phyloP scores from a whole-genome alignment of 1,284 basidiomycete genomes.

The Cerioporus squamosus region DNA sequence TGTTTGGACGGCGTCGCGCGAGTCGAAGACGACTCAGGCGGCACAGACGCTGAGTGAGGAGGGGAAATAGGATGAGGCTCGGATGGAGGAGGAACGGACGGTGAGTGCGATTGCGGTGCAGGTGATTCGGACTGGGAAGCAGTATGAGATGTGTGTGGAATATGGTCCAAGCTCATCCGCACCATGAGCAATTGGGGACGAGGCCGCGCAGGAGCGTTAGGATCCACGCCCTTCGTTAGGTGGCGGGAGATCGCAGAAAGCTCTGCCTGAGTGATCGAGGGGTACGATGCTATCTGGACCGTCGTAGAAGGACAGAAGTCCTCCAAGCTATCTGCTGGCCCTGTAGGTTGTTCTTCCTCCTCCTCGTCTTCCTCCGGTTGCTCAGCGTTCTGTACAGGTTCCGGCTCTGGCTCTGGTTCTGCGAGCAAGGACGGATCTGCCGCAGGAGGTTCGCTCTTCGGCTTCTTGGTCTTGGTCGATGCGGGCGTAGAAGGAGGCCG shows the following conservation, averaged over 20 bases:
- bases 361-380: neutral
- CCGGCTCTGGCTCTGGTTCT: too few species aligned
- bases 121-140: neutral
- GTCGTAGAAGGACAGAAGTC: neutral
- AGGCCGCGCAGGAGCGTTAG: neutral
- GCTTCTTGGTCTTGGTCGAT: conserved; percentile 2
- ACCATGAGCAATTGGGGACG: too few species aligned
- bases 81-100: neutral
- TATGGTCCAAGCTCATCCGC: too few species aligned
- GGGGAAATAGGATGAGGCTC: too few species aligned
- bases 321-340: neutral
- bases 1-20: too few species aligned
- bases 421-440: neutral
- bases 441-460: neutral
- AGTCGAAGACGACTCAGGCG: too few species aligned
- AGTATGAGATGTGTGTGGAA: too few species aligned
- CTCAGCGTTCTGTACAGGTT: too few species aligned
- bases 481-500: neutral
- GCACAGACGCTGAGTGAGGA: too few species aligned
- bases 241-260: too few species aligned
- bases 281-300: too few species aligned
- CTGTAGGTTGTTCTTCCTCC: neutral
- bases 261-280: too few species aligned
- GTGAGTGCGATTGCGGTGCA: neutral
- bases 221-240: neutral